Conservation (phyloP, 1,284 basidiomycete species). For the Coniferiporia weirii region DNA sequence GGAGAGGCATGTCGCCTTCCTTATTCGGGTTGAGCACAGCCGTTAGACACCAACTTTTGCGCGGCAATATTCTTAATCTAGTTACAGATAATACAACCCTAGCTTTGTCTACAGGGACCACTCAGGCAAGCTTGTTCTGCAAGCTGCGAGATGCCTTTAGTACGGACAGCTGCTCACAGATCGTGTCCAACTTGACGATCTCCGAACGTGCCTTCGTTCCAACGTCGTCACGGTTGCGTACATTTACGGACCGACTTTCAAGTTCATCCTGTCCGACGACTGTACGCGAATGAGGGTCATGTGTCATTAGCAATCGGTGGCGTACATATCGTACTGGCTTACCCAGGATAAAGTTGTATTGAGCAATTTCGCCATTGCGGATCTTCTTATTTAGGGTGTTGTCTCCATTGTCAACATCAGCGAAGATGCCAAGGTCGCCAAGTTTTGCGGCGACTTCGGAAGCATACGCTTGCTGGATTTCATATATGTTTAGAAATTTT, state of each 20-base stretch:
- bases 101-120: background rate
- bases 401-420: slow-evolving; percentile 89
- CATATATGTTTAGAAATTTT: background rate
- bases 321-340: slow-evolving; percentile 27
- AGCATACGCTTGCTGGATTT: slow-evolving; percentile 81
- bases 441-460: slow-evolving; percentile 71
- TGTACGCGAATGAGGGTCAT: slow-evolving; percentile 32
- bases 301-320: background rate
- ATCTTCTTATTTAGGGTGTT: slow-evolving; percentile 98
- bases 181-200: slow-evolving; percentile 62
- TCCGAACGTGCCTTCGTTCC: slow-evolving; percentile 74
- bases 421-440: slow-evolving; percentile 70
- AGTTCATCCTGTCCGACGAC: slow-evolving; percentile 95
- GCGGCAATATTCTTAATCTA: no score
- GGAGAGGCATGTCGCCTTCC: background rate
- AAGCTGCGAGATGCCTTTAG: slow-evolving; percentile 62
- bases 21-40: background rate
- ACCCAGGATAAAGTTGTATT: slow-evolving; percentile 98
- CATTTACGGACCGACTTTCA: slow-evolving; percentile 83
- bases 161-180: slow-evolving; percentile 56
- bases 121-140: slow-evolving; percentile 44
- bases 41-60: no score
- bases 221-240: slow-evolving; percentile 90
- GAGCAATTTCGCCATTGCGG: slow-evolving; percentile 85
- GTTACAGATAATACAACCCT: no score